Conservation (phyloP, 306 rosid species). For the Rosa chinensis region DNA sequence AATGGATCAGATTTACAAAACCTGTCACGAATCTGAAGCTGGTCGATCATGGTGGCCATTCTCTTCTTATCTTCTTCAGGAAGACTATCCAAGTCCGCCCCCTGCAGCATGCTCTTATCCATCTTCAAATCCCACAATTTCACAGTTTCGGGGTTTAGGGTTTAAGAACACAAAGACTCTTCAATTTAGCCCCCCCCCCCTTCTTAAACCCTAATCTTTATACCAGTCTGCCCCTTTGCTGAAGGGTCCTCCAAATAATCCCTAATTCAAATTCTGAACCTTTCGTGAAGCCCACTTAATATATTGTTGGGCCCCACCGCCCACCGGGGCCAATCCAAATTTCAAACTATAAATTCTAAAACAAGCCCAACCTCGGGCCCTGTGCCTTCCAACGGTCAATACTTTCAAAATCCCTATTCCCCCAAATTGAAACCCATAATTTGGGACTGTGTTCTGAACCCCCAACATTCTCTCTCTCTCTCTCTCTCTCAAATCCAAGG, state of each 20-base stretch:
- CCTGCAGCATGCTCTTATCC: slow-evolving; percentile 55
- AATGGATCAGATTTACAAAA: slow-evolving; percentile 1
- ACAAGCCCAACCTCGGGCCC: not conserved
- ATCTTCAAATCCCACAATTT: slow-evolving; percentile 23
- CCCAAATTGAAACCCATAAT: not conserved
- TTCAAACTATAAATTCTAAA: slow-evolving; percentile 24
- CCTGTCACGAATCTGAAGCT: slow-evolving; percentile 80
- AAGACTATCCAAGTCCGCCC: slow-evolving; percentile 45
- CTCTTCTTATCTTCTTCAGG: slow-evolving; percentile 59
- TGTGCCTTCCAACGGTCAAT: slow-evolving; percentile 42
- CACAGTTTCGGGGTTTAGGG: slow-evolving; percentile 40
- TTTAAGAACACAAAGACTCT: not conserved
- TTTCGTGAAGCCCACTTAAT: not conserved
- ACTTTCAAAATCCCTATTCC: slow-evolving; percentile 16
- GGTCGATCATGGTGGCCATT: slow-evolving; percentile 57
- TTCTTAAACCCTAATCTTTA: slow-evolving; percentile 40
- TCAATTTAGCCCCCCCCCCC: no score
- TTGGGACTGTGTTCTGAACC: no score
- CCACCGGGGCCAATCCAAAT: slow-evolving; percentile 6
- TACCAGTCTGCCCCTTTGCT: not conserved
- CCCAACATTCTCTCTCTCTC: not conserved
- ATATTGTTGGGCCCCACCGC: not conserved
- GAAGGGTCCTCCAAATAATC: not conserved
- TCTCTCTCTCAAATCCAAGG: slow-evolving; percentile 1
- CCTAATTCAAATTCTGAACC: not conserved